Evolutionary conservation across 2,329 filamentous ascomycete genomes (phyloP).

Genomic region (Dissoconium aciculare): DNA sequence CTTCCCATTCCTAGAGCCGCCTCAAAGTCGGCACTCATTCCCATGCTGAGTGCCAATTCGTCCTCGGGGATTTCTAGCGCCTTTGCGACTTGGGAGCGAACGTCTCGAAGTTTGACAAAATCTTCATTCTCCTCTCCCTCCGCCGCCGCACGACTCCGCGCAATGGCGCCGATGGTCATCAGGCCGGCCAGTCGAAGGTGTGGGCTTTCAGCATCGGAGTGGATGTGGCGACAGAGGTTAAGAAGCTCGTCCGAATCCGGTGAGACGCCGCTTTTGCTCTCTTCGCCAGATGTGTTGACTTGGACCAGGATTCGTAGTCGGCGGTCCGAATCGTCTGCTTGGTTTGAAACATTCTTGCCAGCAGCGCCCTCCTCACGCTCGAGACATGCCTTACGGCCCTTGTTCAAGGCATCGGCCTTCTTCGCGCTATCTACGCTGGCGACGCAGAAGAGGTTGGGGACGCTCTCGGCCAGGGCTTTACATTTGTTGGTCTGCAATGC

Average conservation of each 20-base stretch:
- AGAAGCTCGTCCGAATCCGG: constrained; percentile 43
- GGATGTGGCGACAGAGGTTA: constrained; percentile 57
- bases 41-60: constrained; percentile 86
- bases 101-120: constrained; percentile 54
- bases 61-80: constrained; percentile 42
- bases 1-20: constrained; percentile 72
- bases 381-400: constrained; percentile 50
- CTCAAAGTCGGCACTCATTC: constrained; percentile 95
- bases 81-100: constrained; percentile 52
- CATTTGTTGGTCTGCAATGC: constrained; percentile 89
- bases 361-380: constrained; percentile 13
- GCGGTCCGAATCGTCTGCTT: constrained; percentile 8
- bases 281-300: constrained; percentile 87
- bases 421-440: constrained; percentile 79
- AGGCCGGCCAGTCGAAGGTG: constrained; percentile 62
- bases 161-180: constrained; percentile 97
- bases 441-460: constrained; percentile 81
- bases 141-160: constrained; percentile 58
- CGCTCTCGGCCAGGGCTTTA: constrained; percentile 63
- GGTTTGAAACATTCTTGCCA: neutral
- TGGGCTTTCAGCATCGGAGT: constrained; percentile 52
- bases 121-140: constrained; percentile 76
- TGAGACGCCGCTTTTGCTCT: constrained; percentile 65
- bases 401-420: constrained; percentile 71
- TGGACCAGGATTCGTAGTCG: constrained; percentile 68